phyloP scores from a whole-genome alignment of 2,329 filamentous ascomycete genomes.

The Microcyclospora pomicola region DNA sequence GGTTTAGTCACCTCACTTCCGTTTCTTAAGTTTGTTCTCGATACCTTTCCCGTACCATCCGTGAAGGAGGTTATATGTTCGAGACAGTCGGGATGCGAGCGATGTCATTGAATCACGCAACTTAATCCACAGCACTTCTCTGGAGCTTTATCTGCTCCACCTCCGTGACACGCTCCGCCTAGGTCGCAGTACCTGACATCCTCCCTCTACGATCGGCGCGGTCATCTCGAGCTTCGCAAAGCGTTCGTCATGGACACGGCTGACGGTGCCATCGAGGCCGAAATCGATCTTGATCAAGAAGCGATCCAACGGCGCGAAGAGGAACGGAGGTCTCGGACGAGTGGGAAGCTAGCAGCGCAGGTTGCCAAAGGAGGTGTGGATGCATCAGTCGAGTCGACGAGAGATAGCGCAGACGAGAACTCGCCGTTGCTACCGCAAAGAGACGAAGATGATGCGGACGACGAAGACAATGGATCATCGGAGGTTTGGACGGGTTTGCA shows the following conservation, averaged over 20 bases:
- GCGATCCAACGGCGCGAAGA: slow-evolving; percentile 7
- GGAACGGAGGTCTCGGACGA: slow-evolving; percentile 4
- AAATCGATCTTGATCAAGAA: slow-evolving; percentile 18
- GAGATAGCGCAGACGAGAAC: slow-evolving; percentile 12
- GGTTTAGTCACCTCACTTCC: too few species aligned
- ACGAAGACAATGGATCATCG: slow-evolving; percentile 10
- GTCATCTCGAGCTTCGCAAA: background rate
- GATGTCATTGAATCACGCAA: too few species aligned
- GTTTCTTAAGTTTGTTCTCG: too few species aligned
- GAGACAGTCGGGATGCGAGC: too few species aligned
- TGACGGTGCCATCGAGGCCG: slow-evolving; percentile 21
- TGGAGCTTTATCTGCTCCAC: too few species aligned
- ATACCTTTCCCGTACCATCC: too few species aligned
- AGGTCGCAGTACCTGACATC: too few species aligned
- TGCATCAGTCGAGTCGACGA: slow-evolving; percentile 2
- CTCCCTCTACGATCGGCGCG: too few species aligned
- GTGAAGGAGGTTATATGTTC: too few species aligned
- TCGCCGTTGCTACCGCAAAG: slow-evolving; percentile 12
- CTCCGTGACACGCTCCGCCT: too few species aligned
- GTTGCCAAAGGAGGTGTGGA: slow-evolving; percentile 14
- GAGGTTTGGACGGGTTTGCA: slow-evolving; percentile 3
- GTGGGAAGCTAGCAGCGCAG: slow-evolving; percentile 9
- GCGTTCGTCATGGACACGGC: slow-evolving; percentile 15
- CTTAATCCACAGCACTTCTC: too few species aligned
- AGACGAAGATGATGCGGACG: slow-evolving; percentile 10